A percentile compares a stretch with the other conserved stretches of the same genome.
Evolutionary conservation across 345 rosid genomes (phyloP).

Genomic region (Eucalyptus regnans): DNA sequence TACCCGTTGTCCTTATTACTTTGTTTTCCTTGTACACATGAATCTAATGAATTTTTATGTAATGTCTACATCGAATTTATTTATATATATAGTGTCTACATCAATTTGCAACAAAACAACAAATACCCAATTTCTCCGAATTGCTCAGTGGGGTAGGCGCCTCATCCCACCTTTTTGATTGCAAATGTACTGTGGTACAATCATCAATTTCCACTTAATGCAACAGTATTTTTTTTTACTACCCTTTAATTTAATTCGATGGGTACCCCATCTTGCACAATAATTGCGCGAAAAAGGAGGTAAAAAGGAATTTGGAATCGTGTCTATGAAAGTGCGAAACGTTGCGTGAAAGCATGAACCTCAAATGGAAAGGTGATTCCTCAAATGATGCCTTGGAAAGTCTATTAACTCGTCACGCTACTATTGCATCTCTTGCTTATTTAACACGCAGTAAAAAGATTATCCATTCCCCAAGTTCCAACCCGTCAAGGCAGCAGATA

Average conservation of each 20-base stretch:
- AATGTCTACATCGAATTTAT: background rate
- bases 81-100: background rate
- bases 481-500: background rate
- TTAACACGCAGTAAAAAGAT: background rate
- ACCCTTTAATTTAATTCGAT: background rate
- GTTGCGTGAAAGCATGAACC: background rate
- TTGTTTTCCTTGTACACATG: background rate
- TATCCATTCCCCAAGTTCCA: background rate
- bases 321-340: background rate
- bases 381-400: background rate
- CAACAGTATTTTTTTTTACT: background rate
- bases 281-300: background rate
- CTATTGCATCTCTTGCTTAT: background rate
- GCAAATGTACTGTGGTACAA: fast-evolving
- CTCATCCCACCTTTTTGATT: background rate
- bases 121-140: background rate
- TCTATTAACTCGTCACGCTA: background rate
- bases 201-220: background rate
- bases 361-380: background rate
- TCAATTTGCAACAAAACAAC: background rate
- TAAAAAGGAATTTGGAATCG: background rate
- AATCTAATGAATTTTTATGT: background rate
- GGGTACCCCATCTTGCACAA: background rate
- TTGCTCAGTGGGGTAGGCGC: background rate
- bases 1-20: background rate